These are phyloP conservation scores for Epichloe sibirici DNA, from an alignment of 2,329 filamentous ascomycete genomes.

Conservation along the genomic window DNA sequence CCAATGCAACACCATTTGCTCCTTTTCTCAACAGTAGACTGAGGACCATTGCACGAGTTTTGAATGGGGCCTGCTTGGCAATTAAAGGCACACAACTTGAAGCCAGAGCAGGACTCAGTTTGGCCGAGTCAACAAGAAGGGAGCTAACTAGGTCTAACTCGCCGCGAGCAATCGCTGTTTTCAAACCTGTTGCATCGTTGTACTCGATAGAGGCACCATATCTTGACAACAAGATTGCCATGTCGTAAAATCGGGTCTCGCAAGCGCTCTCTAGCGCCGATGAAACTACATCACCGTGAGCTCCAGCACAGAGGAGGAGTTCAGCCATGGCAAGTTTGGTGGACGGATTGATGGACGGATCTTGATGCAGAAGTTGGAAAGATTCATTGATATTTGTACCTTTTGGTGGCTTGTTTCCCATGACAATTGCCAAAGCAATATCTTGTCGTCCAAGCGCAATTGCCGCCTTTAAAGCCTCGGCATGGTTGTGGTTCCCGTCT, in stretches of 20 bases:
- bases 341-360: constrained; percentile 32
- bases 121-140: constrained; percentile 32
- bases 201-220: constrained; percentile 44
- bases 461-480: constrained; percentile 39
- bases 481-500: constrained; percentile 39
- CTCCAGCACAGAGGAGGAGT: constrained; percentile 45
- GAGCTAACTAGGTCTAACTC: constrained; percentile 34
- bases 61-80: constrained; percentile 32
- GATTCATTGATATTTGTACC: constrained; percentile 35
- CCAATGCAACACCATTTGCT: constrained; percentile 32
- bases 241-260: constrained; percentile 37
- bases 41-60: constrained; percentile 33
- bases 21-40: constrained; percentile 36
- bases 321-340: constrained; percentile 42
- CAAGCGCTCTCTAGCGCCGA: constrained; percentile 36
- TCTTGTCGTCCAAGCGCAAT: constrained; percentile 37
- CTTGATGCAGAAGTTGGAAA: constrained; percentile 34
- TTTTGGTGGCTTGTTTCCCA: constrained; percentile 39
- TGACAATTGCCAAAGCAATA: constrained; percentile 41
- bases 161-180: constrained; percentile 32
- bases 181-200: constrained; percentile 36
- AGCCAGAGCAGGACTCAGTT: constrained; percentile 31
- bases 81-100: constrained; percentile 38
- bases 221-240: constrained; percentile 39
- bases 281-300: constrained; percentile 37